Conservation (phyloP, 202 grass and related monocot species). For the Eragrostis tef region DNA sequence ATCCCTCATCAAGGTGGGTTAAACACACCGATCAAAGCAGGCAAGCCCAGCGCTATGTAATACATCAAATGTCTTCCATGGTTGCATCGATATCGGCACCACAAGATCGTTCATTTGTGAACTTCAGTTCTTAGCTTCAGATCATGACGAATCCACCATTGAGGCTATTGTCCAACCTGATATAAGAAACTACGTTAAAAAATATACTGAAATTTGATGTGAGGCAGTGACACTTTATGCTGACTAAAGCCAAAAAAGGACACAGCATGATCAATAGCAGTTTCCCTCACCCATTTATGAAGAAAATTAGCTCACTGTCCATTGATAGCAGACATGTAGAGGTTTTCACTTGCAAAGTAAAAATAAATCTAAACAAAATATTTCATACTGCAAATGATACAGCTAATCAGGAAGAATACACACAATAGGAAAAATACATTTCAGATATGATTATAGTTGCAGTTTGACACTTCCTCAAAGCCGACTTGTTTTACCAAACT, state of each 20-base stretch:
- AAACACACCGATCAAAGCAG: neutral
- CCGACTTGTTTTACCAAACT: neutral
- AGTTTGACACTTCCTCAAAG: neutral
- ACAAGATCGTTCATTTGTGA: neutral
- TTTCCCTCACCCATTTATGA: conserved; percentile 20
- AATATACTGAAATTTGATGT: conserved; percentile 2
- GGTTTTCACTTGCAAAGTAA: neutral
- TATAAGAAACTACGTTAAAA: conserved; percentile 32
- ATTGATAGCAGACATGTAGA: neutral
- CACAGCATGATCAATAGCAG: neutral
- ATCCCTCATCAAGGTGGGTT: neutral
- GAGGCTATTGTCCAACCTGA: conserved; percentile 23
- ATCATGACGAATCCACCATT: conserved; percentile 15
- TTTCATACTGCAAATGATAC: conserved; percentile 10
- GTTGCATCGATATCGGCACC: neutral
- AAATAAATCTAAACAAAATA: neutral
- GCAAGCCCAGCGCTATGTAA: neutral
- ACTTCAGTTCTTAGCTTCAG: neutral
- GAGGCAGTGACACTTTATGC: neutral
- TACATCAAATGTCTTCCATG: conserved; percentile 7
- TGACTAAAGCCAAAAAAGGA: neutral
- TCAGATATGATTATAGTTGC: neutral
- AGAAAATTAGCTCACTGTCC: neutral
- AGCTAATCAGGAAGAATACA: neutral
- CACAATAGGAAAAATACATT: neutral